A percentile compares a stretch with the other conserved stretches of the same genome.
Conservation (phyloP, 257 asterid genomes). For the Anisodus tanguticus region DNA sequence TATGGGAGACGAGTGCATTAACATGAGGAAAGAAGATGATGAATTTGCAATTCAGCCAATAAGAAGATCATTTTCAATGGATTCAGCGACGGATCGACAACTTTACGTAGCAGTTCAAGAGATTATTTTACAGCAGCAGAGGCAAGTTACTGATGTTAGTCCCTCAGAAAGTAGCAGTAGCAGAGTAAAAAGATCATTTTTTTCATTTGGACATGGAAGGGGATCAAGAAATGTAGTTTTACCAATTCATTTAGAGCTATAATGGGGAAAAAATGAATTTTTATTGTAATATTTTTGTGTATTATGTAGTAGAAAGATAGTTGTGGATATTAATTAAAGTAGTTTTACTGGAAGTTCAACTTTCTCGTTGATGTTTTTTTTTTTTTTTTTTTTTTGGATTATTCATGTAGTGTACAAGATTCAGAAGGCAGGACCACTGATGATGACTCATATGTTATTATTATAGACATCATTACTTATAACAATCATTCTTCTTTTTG, state of each 20-base stretch:
- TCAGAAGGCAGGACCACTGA: slow-evolving; percentile 47
- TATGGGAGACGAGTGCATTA: slow-evolving; percentile 86
- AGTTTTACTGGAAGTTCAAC: not conserved
- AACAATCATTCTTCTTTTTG: slow-evolving; percentile 38
- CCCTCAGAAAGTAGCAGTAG: slow-evolving; percentile 36
- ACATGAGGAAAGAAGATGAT: slow-evolving; percentile 59
- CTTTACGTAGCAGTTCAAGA: slow-evolving; percentile 71
- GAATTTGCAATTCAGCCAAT: slow-evolving; percentile 62
- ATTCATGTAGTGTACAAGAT: slow-evolving; percentile 38
- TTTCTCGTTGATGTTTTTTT: not conserved
- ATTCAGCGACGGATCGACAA: slow-evolving; percentile 47
- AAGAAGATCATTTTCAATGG: slow-evolving; percentile 83
- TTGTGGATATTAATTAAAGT: slow-evolving; percentile 4
- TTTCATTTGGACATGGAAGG: slow-evolving; percentile 76
- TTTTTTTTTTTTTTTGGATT: slow-evolving; percentile 33
- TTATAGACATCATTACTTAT: slow-evolving; percentile 59
- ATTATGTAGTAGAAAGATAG: slow-evolving; percentile 22
- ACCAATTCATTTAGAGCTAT: slow-evolving; percentile 57
- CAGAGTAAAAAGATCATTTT: slow-evolving; percentile 68
- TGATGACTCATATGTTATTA: slow-evolving; percentile 50
- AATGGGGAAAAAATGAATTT: not conserved
- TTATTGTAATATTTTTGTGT: not conserved
- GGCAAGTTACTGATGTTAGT: slow-evolving; percentile 36
- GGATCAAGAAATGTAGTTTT: slow-evolving; percentile 75
- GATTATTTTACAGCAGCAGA: slow-evolving; percentile 49